Conservation (phyloP, 768 basidiomycete genomes). For the Polyporus arcularius region DNA sequence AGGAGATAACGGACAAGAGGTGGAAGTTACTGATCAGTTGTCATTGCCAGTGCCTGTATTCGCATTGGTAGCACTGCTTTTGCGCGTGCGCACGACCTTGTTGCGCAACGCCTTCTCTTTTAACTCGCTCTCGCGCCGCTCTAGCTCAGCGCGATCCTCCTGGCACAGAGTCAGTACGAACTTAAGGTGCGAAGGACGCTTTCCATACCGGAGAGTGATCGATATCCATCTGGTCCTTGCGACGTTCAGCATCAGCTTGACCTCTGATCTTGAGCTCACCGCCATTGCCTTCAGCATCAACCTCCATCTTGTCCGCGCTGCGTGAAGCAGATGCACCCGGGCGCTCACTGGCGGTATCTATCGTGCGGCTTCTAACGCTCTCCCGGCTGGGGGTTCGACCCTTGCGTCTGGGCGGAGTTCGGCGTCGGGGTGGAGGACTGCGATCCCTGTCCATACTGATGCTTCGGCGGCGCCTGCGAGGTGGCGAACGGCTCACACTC, state of each 20-base stretch:
- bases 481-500: constrained; percentile 39
- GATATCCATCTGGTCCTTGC: constrained; percentile 54
- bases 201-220: constrained; percentile 9
- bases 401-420: constrained; percentile 24
- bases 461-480: constrained; percentile 28
- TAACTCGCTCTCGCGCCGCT: constrained; percentile 73
- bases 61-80: constrained; percentile 32
- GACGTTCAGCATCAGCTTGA: constrained; percentile 57
- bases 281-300: constrained; percentile 23
- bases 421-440: constrained; percentile 37
- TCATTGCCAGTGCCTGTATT: background rate
- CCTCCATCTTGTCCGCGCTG: constrained; percentile 24
- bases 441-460: constrained; percentile 42
- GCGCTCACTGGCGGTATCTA: constrained; percentile 12
- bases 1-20: background rate
- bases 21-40: background rate
- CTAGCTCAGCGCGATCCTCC: constrained; percentile 47
- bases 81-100: constrained; percentile 76
- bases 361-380: constrained; percentile 21
- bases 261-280: constrained; percentile 78
- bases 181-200: too few relatives aligned
- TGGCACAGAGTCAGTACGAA: background rate
- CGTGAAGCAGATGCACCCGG: background rate
- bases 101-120: constrained; percentile 83
- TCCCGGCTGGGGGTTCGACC: constrained; percentile 16